Evolutionary conservation across 2,329 filamentous ascomycete genomes (phyloP).

Genomic region (Penicillium sp.): DNA sequence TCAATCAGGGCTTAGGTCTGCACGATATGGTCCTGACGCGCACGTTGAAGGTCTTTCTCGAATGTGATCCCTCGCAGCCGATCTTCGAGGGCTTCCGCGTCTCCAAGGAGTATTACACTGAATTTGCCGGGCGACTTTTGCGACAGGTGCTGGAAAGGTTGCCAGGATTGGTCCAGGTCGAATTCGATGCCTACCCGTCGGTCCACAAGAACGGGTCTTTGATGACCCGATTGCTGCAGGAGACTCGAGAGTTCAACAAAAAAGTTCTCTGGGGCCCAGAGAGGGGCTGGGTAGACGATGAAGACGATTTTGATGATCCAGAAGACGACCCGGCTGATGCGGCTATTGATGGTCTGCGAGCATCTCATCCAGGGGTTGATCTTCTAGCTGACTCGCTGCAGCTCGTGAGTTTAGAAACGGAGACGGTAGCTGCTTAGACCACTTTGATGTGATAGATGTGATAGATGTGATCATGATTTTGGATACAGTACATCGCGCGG

Average conservation of each 20-base stretch:
- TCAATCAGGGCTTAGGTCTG: constrained; percentile 55
- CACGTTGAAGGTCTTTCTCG: constrained; percentile 60
- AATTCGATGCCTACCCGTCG: constrained; percentile 61
- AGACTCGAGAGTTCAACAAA: constrained; percentile 39
- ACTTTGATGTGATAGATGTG: constrained; percentile 6
- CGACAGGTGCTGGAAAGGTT: constrained; percentile 54
- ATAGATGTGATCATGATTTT: constrained; percentile 13
- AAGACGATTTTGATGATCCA: constrained; percentile 23
- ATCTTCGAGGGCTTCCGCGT: constrained; percentile 62
- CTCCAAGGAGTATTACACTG: constrained; percentile 60
- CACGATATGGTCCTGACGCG: constrained; percentile 52
- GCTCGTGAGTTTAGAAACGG: constrained; percentile 19
- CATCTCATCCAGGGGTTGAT: constrained; percentile 16
- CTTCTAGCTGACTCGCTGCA: constrained; percentile 21
- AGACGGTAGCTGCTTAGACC: constrained; percentile 2
- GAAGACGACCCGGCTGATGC: constrained; percentile 18
- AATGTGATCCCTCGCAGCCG: constrained; percentile 58
- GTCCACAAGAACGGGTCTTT: constrained; percentile 57
- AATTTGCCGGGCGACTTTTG: constrained; percentile 57
- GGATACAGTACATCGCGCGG: constrained; percentile 21
- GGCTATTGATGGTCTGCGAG: constrained; percentile 20
- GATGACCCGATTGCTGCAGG: constrained; percentile 52
- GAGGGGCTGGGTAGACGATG: constrained; percentile 42
- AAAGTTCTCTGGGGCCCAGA: constrained; percentile 47
- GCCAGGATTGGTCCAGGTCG: constrained; percentile 53